Evolutionary conservation across 2,329 filamentous ascomycete genomes (phyloP).

Genomic region (Nigrograna mackinnonii): DNA sequence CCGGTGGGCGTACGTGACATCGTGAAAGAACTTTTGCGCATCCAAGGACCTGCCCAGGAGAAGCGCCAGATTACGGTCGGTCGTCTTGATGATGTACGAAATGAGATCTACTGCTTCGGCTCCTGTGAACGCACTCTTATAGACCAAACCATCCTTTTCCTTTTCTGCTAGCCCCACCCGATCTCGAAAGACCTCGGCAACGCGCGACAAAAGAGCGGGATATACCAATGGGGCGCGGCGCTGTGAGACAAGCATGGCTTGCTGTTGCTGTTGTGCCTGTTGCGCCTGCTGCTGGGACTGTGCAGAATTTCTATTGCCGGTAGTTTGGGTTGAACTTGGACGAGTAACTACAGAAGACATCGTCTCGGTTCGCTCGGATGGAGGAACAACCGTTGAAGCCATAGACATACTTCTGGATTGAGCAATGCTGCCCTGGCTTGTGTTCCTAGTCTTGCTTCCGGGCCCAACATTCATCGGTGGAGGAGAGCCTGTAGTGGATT

Average conservation of each 20-base stretch:
- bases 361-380: slow-evolving; percentile 65
- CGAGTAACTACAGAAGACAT: slow-evolving; percentile 54
- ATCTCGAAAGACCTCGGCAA: slow-evolving; percentile 89
- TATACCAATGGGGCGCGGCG: slow-evolving; percentile 83
- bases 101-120: slow-evolving; percentile 95
- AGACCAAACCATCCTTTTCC: slow-evolving; percentile 94
- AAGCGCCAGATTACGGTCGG: slow-evolving; percentile 89
- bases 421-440: slow-evolving; percentile 34
- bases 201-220: slow-evolving; percentile 88
- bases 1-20: slow-evolving; percentile 96
- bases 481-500: slow-evolving; percentile 22
- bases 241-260: slow-evolving; percentile 58
- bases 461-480: slow-evolving; percentile 26
- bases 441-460: slow-evolving; percentile 35
- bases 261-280: slow-evolving; percentile 49
- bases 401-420: slow-evolving; percentile 82
- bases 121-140: slow-evolving; percentile 96
- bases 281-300: slow-evolving; percentile 51
- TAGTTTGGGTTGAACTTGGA: slow-evolving; percentile 39
- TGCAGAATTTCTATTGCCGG: slow-evolving; percentile 41
- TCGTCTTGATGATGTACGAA: slow-evolving; percentile 95
- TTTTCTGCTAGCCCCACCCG: slow-evolving; percentile 84
- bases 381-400: slow-evolving; percentile 77
- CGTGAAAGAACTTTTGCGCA: slow-evolving; percentile 98
- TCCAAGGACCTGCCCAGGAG: slow-evolving; percentile 89